Percentiles rank a stretch among this genome's conserved stretches.
Conservation (phyloP, 768 basidiomycete genomes). For the Roridomyces roridus region DNA sequence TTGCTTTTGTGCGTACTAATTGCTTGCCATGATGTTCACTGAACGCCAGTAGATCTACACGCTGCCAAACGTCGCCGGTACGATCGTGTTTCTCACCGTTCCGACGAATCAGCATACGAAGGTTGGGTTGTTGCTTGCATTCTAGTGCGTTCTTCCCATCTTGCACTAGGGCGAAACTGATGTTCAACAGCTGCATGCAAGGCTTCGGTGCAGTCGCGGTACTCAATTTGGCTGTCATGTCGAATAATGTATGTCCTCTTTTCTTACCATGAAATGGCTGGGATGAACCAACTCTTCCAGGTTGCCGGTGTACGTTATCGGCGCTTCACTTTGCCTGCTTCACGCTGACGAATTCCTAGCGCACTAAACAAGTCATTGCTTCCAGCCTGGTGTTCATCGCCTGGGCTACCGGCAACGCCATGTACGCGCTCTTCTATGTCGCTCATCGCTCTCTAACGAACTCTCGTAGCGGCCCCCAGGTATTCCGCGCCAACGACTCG, state of each 20-base stretch:
- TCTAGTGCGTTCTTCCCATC: conserved; percentile 46
- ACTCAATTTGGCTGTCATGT: conserved; percentile 53
- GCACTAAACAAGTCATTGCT: conserved; percentile 56
- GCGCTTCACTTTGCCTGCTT: not conserved
- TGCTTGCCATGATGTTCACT: not conserved
- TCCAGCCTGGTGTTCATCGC: conserved; percentile 57
- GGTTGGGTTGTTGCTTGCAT: conserved; percentile 54
- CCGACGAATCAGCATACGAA: conserved; percentile 45
- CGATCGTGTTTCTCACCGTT: conserved; percentile 56
- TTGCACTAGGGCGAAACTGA: not conserved
- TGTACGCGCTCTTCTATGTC: conserved; percentile 27
- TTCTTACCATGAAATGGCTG: not conserved
- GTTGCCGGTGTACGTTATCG: conserved; percentile 40
- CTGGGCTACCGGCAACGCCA: conserved; percentile 58
- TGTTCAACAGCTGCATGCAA: conserved; percentile 44
- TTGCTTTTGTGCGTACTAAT: conserved; percentile 42
- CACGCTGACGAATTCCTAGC: conserved; percentile 24
- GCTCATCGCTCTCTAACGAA: not conserved
- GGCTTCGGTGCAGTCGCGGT: conserved; percentile 54
- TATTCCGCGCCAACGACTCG: conserved; percentile 51
- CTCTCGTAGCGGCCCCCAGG: conserved; percentile 28
- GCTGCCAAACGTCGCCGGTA: conserved; percentile 54
- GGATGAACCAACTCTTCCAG: not conserved
- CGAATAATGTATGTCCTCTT: conserved; percentile 40
- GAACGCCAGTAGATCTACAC: conserved; percentile 43